Conservation (phyloP, 352 stramenopile species). For the Phytophthora fragariae region DNA sequence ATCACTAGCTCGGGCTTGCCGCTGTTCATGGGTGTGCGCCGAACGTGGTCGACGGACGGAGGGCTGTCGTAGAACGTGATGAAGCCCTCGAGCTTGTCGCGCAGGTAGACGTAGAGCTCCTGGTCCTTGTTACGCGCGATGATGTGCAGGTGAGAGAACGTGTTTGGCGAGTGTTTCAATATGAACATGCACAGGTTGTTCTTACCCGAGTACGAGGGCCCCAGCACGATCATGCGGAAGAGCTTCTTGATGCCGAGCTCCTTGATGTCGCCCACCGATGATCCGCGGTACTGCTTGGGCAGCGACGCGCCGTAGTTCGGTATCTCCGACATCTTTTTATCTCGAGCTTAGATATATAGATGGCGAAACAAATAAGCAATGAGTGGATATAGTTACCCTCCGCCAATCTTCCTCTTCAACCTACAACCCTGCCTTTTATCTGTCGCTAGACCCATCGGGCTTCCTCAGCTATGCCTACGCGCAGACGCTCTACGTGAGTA, state of each 20-base stretch:
- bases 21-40: conserved; percentile 8
- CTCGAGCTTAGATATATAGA: conserved; percentile 24
- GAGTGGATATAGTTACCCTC: conserved; percentile 27
- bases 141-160: conserved; percentile 9
- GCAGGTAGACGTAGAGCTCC: conserved; percentile 27
- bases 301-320: conserved; percentile 15
- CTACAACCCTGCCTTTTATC: conserved; percentile 30
- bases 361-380: conserved; percentile 1
- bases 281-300: conserved; percentile 20
- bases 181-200: conserved; percentile 5
- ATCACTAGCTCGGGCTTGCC: conserved; percentile 29
- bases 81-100: conserved; percentile 33
- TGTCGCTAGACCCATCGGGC: conserved; percentile 3
- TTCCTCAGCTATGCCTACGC: conserved; percentile 23
- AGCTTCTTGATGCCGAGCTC: conserved; percentile 28
- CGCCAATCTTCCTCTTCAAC: conserved; percentile 18
- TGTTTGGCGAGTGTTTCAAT: conserved; percentile 2
- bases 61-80: conserved; percentile 12
- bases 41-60: conserved; percentile 14
- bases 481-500: conserved; percentile 20
- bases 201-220: conserved; percentile 22
- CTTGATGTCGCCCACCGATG: conserved; percentile 7
- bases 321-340: conserved; percentile 20
- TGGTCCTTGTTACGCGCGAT: conserved; percentile 30
- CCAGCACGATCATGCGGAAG: conserved; percentile 30